Base-by-base conservation (phyloP, 306 rosid genomes). In the Cucurbita pepo region DNA sequence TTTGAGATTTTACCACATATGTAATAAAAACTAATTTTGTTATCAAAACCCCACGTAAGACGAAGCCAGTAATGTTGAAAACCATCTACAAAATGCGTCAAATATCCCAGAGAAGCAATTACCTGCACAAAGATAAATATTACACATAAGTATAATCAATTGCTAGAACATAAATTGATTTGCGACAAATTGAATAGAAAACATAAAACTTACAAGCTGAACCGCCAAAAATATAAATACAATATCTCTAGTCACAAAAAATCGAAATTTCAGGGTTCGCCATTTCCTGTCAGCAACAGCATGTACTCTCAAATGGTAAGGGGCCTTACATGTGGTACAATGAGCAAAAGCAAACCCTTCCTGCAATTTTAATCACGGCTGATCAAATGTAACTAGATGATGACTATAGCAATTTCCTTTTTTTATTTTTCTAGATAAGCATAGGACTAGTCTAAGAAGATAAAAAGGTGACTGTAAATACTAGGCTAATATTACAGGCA, bases 301-400 rank as follows among this genome's bases (percentile, higher is more conserved):
- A 78, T 94, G 95, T 77, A 94, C 99, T 78, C 96, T 90, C 91
- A 94, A 85, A 82, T 94, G 88, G 73, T 94, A 94, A 80, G 96
- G 92, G 81, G 96, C 91, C 83, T 94, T 94, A 84, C 99, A 94
- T 72, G 99, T 94, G 59, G 97, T 94, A 82, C 99, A 94, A 77
- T 94, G 97, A 82, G 99, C 92, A 87, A 94, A 94, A 66, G 99
- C 99, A 89, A 94, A 91, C 69, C 99, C 99, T 88, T 94, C 99
- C 99, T 94, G 97, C 58, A 83, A 84, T 41, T 63, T 56, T 19
- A 61, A 67, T 30, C 76, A 11, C 57, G 25, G 48, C 79, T n/a
- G 30, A 47, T 59, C 74, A 84, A 65, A 76, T 79, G 71, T 37
- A 81, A 37, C 70, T 36, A 51, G 55, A 36, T 56, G 48, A 79